Evolutionary conservation across 2,329 filamentous ascomycete genomes (phyloP).

Genomic region (Oidium heveae): DNA sequence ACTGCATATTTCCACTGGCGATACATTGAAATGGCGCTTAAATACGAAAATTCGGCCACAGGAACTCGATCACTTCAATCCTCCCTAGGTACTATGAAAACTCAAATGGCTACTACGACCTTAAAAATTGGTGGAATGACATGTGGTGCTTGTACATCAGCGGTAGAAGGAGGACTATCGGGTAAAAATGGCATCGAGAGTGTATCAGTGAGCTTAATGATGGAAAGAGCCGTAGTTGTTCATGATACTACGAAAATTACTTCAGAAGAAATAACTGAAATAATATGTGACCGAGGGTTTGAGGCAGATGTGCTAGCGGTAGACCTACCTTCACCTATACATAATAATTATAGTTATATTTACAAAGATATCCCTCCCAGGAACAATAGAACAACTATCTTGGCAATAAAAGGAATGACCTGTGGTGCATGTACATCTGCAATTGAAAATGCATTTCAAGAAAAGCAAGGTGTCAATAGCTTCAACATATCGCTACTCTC

Average conservation of each 20-base stretch:
- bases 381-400: constrained; percentile 13
- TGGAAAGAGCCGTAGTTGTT: constrained; percentile 84
- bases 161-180: constrained; percentile 82
- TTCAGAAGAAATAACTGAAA: constrained; percentile 53
- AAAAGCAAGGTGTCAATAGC: constrained; percentile 43
- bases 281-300: constrained; percentile 79
- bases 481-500: constrained; percentile 69
- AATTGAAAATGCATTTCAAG: constrained; percentile 56
- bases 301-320: constrained; percentile 74
- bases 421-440: constrained; percentile 76
- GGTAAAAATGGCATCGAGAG: constrained; percentile 55
- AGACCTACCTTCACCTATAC: constrained; percentile 35
- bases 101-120: constrained; percentile 64
- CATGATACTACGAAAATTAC: constrained; percentile 57
- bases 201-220: constrained; percentile 79
- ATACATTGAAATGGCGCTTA: too few species aligned
- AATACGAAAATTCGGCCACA: too few species aligned
- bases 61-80: neutral
- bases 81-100: neutral
- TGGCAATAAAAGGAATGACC: constrained; percentile 71
- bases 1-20: too few species aligned
- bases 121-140: constrained; percentile 75
- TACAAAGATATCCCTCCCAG: constrained; percentile 11
- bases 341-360: constrained; percentile 13
- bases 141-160: constrained; percentile 83